A percentile compares a stretch with the other conserved stretches of the same genome.
These are phyloP conservation scores for Hortaea sp. DNA, from an alignment of 2,329 filamentous ascomycete species.

Conservation along the genomic window DNA sequence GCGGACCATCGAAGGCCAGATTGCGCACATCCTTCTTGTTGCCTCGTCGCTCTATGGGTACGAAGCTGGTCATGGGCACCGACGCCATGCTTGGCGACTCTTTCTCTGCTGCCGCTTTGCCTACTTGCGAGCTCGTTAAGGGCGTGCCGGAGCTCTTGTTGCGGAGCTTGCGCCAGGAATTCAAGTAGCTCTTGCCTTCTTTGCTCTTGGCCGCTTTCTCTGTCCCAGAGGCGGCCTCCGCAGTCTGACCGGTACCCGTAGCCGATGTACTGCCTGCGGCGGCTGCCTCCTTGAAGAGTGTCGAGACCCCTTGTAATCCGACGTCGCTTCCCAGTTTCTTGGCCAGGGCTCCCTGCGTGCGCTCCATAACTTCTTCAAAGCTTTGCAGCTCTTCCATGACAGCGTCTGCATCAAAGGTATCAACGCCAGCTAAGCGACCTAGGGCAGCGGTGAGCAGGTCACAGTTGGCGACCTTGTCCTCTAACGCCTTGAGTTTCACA, in stretches of 20 bases:
- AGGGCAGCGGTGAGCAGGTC: slow-evolving; percentile 84
- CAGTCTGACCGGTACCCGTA: slow-evolving; percentile 5
- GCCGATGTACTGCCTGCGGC: slow-evolving; percentile 4
- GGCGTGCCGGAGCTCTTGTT: slow-evolving; percentile 71
- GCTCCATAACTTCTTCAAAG: slow-evolving; percentile 75
- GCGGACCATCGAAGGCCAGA: slow-evolving; percentile 68
- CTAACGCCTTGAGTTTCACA: slow-evolving; percentile 80
- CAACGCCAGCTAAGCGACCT: slow-evolving; percentile 59
- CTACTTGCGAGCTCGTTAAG: slow-evolving; percentile 17
- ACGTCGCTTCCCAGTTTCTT: slow-evolving; percentile 93
- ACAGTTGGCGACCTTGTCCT: slow-evolving; percentile 89
- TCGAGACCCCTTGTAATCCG: slow-evolving; percentile 63
- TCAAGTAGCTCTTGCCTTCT: slow-evolving; percentile 65
- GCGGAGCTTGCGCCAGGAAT: slow-evolving; percentile 81
- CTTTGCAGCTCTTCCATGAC: slow-evolving; percentile 90
- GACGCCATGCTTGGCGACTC: slow-evolving; percentile 48
- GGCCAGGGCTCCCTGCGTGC: slow-evolving; percentile 63
- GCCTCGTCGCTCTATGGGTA: slow-evolving; percentile 45
- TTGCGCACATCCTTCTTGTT: slow-evolving; percentile 44
- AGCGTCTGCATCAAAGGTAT: slow-evolving; percentile 83
- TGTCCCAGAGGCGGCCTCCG: slow-evolving; percentile 23
- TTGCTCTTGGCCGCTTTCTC: slow-evolving; percentile 40
- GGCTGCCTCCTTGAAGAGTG: slow-evolving; percentile 62
- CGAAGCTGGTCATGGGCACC: slow-evolving; percentile 58
- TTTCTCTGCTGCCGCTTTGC: slow-evolving; percentile 39